phyloP scores from a whole-genome alignment of 352 stramenopile genomes.

The Phytophthora tubulina region DNA sequence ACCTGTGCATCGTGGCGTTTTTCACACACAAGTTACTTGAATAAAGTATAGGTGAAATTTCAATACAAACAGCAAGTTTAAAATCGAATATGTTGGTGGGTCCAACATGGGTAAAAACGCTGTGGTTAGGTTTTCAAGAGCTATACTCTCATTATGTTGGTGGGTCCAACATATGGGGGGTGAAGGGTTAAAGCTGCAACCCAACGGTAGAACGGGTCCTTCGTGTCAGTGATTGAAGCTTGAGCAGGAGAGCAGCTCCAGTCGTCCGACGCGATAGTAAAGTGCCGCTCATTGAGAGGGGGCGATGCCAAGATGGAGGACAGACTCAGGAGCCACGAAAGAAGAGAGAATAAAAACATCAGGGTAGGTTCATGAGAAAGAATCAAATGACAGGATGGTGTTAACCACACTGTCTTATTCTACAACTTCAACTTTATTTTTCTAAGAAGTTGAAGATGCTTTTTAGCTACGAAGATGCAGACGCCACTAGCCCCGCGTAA shows the following conservation, averaged over 20 bases:
- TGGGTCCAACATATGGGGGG: too few species aligned
- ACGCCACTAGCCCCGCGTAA: constrained; percentile 19
- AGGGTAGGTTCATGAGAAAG: not conserved
- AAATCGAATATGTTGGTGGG: too few species aligned
- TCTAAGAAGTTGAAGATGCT: too few species aligned
- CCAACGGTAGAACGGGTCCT: constrained; percentile 18
- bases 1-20: not conserved
- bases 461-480: constrained; percentile 1
- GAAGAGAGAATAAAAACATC: not conserved
- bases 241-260: constrained; percentile 25
- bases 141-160: too few species aligned
- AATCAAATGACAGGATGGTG: not conserved
- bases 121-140: too few species aligned
- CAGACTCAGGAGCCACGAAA: not conserved
- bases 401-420: not conserved
- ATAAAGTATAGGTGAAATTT: too few species aligned
- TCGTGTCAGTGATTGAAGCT: constrained; percentile 7
- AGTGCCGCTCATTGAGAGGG: not conserved
- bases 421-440: too few species aligned
- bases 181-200: constrained; percentile 3
- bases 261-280: constrained; percentile 24
- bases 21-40: too few species aligned
- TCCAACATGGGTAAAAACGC: too few species aligned
- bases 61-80: too few species aligned
- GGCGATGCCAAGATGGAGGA: not conserved